Conservation (phyloP, 768 basidiomycete genomes). For the Cantharellus anzutake region DNA sequence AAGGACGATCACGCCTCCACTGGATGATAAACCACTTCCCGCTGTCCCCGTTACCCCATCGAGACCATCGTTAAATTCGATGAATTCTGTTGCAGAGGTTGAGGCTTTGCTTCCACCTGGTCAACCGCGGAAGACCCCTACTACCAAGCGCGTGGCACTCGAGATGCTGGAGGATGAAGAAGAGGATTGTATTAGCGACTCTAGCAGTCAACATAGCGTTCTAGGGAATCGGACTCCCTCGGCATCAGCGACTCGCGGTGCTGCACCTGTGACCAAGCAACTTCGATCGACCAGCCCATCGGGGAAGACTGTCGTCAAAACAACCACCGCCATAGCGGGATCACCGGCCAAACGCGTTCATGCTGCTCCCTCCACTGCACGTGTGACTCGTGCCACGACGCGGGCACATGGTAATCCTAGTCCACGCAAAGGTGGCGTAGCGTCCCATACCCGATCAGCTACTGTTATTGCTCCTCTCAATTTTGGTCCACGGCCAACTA, state of each 20-base stretch:
- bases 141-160: constrained; percentile 37
- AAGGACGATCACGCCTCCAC: constrained; percentile 7
- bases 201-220: constrained; percentile 2
- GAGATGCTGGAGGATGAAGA: constrained; percentile 1
- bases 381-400: constrained; percentile 45
- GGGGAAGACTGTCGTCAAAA: background rate
- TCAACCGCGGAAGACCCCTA: constrained; percentile 77
- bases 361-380: constrained; percentile 36
- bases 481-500: background rate
- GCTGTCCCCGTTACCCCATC: background rate
- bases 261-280: constrained; percentile 4
- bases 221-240: background rate
- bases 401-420: constrained; percentile 3
- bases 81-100: constrained; percentile 29
- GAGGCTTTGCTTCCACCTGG: constrained; percentile 57
- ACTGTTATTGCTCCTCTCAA: background rate
- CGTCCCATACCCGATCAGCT: background rate
- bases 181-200: constrained; percentile 2
- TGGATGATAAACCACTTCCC: constrained; percentile 3
- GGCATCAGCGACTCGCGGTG: constrained; percentile 4
- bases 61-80: background rate
- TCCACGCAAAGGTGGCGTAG: background rate
- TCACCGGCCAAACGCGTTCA: background rate
- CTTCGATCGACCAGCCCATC: constrained; percentile 1
- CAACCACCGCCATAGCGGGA: background rate